A percentile compares a stretch with the other conserved stretches of the same genome.
Conservation (phyloP, 345 rosid genomes). For the Balakata baccata region DNA sequence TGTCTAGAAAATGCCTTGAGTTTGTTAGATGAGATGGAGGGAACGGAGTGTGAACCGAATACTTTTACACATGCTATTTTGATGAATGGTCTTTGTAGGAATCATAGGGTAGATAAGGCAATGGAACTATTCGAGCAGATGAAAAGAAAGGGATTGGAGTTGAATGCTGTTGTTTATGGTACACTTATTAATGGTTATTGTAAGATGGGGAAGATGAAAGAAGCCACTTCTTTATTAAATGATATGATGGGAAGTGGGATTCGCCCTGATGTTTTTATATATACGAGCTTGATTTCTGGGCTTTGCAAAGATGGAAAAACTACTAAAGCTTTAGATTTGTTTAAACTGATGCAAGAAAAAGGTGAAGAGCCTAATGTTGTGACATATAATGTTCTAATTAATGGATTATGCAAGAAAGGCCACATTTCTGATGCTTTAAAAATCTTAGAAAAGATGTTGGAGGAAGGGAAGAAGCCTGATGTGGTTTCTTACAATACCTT, state of each 20-base stretch:
- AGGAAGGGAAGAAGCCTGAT: conserved; percentile 52
- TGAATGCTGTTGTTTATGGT: conserved; percentile 40
- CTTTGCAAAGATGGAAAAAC: conserved; percentile 49
- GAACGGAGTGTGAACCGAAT: conserved; percentile 34
- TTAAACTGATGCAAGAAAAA: conserved; percentile 46
- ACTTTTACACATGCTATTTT: conserved; percentile 42
- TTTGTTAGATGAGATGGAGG: conserved; percentile 46
- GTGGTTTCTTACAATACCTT: conserved; percentile 51
- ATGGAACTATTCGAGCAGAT: conserved; percentile 39
- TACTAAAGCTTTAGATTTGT: conserved; percentile 50
- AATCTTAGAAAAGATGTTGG: conserved; percentile 49
- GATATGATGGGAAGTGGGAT: conserved; percentile 47
- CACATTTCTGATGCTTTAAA: conserved; percentile 49
- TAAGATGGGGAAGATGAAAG: conserved; percentile 49
- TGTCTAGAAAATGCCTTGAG: conserved; percentile 36
- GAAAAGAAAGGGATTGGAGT: conserved; percentile 42
- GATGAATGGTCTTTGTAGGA: conserved; percentile 59
- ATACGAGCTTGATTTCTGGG: conserved; percentile 50
- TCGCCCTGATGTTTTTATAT: conserved; percentile 46
- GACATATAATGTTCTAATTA: conserved; percentile 52
- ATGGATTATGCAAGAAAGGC: conserved; percentile 57
- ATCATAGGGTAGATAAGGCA: conserved; percentile 49
- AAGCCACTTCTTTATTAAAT: conserved; percentile 38
- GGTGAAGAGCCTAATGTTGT: conserved; percentile 46
- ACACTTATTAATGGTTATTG: conserved; percentile 41